Conservation (phyloP, 495 filamentous ascomycete genomes). For the Xylaria sp. region DNA sequence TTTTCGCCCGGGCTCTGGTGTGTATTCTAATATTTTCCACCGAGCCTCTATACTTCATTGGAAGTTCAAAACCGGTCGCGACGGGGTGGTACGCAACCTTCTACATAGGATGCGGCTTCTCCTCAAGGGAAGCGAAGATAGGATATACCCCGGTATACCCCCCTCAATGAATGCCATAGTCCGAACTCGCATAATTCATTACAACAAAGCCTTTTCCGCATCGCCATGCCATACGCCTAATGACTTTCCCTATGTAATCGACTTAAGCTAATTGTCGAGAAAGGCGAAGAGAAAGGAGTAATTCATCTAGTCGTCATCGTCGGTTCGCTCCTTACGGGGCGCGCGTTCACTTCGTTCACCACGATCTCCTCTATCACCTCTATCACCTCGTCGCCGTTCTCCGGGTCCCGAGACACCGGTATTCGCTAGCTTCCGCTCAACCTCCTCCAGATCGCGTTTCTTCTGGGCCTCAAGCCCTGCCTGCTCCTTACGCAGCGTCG, state of each 20-base stretch:
- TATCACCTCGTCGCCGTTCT: constrained; percentile 37
- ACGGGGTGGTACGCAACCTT: constrained; percentile 14
- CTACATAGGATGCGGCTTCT: constrained; percentile 22
- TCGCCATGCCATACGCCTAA: constrained; percentile 36
- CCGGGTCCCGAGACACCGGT: constrained; percentile 42
- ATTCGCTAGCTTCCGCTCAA: constrained; percentile 61
- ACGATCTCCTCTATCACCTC: constrained; percentile 37
- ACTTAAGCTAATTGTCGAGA: constrained; percentile 28
- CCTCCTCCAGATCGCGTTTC: constrained; percentile 64
- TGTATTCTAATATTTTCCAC: constrained; percentile 25
- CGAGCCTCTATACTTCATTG: constrained; percentile 25
- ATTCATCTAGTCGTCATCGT: constrained; percentile 54
- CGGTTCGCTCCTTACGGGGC: constrained; percentile 49
- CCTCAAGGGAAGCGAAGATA: not conserved
- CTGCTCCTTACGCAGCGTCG: constrained; percentile 78
- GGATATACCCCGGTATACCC: constrained; percentile 14
- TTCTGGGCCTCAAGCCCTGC: constrained; percentile 66
- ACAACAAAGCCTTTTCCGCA: constrained; percentile 30
- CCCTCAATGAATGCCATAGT: constrained; percentile 14
- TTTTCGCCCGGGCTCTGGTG: constrained; percentile 18
- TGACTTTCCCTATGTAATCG: constrained; percentile 36
- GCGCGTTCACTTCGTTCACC: constrained; percentile 27
- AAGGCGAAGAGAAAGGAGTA: constrained; percentile 29
- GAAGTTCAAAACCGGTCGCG: constrained; percentile 17
- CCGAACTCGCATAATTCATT: constrained; percentile 30